Conservation (phyloP, 2,329 filamentous ascomycete genomes). For the Paraphoma sp. region DNA sequence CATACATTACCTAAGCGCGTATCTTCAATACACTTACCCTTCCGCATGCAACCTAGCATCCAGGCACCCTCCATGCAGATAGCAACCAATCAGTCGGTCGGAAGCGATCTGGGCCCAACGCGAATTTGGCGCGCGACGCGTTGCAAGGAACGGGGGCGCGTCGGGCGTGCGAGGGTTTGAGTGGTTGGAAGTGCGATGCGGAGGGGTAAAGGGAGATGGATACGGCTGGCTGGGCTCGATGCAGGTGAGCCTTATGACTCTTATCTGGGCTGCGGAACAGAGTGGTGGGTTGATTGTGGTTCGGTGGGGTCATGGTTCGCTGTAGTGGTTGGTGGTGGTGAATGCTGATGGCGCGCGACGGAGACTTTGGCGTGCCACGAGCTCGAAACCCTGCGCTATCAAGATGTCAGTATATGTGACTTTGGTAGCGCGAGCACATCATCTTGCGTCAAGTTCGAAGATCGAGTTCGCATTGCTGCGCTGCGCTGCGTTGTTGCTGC, state of each 20-base stretch:
- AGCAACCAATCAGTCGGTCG: not conserved
- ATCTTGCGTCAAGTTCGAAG: not conserved
- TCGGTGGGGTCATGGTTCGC: too few relatives aligned
- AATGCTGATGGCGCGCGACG: too few relatives aligned
- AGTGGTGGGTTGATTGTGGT: not conserved
- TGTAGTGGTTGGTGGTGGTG: too few relatives aligned
- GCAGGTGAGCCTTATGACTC: not conserved
- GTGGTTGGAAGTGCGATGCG: not conserved
- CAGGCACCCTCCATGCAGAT: not conserved
- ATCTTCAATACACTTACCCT: not conserved
- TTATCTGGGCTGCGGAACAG: not conserved
- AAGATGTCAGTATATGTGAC: not conserved
- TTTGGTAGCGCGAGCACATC: not conserved
- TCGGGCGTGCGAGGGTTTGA: not conserved
- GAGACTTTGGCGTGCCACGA: too few relatives aligned
- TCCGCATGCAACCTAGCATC: not conserved
- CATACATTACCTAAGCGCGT: not conserved
- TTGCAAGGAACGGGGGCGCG: not conserved
- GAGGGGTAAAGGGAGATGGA: not conserved
- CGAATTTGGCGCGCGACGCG: constrained; percentile 19
- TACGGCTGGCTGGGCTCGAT: not conserved
- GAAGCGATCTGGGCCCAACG: constrained; percentile 1
- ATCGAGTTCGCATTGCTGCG: not conserved
- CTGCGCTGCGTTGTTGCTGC: not conserved
- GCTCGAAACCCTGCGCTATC: too few relatives aligned